A percentile compares a stretch with the other conserved stretches of the same genome.
Evolutionary conservation across 179 eudicot species (phyloP).

Genomic region (Dionaea muscipula): DNA sequence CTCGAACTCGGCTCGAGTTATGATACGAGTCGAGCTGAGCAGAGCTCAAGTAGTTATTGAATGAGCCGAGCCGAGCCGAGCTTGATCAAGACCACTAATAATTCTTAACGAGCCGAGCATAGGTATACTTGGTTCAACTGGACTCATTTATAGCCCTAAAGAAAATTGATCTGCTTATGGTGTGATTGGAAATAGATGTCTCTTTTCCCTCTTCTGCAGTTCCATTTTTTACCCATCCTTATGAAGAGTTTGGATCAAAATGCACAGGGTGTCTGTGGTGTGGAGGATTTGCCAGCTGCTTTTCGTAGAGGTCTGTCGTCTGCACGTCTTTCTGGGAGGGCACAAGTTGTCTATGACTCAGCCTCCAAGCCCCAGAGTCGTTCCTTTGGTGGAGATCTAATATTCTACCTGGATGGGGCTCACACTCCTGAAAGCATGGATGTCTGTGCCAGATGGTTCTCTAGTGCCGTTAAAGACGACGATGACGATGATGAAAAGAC

Average conservation of each 20-base stretch:
- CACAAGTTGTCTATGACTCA: conserved; percentile 51
- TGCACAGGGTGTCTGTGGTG: conserved; percentile 28
- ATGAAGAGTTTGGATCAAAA: not conserved
- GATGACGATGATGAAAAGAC: conserved; percentile 10
- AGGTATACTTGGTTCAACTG: no score
- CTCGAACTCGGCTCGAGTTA: no score
- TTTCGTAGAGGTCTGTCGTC: conserved; percentile 70
- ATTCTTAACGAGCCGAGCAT: no score
- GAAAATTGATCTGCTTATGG: no score
- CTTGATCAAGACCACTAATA: no score
- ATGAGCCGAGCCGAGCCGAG: no score
- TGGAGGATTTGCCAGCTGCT: conserved; percentile 42
- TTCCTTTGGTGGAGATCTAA: conserved; percentile 42
- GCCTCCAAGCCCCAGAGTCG: conserved; percentile 13
- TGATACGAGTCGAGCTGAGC: no score
- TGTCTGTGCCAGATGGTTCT: conserved; percentile 75
- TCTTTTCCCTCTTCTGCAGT: no score
- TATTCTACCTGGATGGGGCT: conserved; percentile 76
- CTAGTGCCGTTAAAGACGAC: conserved; percentile 38
- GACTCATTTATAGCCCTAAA: no score
- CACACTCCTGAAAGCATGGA: conserved; percentile 89
- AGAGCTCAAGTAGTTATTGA: no score
- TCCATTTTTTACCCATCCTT: no score
- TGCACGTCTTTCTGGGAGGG: conserved; percentile 72
- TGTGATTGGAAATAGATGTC: no score